Evolutionary conservation across 768 basidiomycete genomes (phyloP), one percentile per base, ranked within the genome.

Genomic region (Boletus rufocinnamomeus): DNA sequence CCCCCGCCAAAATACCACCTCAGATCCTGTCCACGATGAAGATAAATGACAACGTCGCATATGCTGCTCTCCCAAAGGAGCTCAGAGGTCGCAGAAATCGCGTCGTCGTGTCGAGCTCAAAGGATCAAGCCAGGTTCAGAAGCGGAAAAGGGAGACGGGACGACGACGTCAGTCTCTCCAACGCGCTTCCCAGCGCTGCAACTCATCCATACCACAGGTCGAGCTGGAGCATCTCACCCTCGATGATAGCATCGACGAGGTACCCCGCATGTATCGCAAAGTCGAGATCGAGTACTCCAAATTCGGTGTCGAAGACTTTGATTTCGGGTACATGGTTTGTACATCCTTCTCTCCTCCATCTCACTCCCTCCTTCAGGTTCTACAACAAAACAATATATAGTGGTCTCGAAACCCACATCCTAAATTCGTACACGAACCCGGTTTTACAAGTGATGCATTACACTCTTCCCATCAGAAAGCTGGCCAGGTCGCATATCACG

Each of bases 281-380:
- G 95, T 97, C 17, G 95, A 98, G 74, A 99, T 99, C 67, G 93
- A 95, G 73, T 99, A 99, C 71, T 95, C 93, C 40, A 96, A 95
- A 68, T 99, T 99, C 67, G 96, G 96, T 5, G 93, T 98, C 19
- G 96, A 98, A 70, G 96, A 99, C 73, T 99, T 99, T 67, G 97
- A 99, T 74, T 99, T 99, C 67, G 96, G 83, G 95, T 93, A 70
- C 56, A 82, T 71, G 14, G 35, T 41, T 10, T 30, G 3, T 25
- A 2, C 6, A 23, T 34, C 44, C 50, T 1, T 45, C 25, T 46
- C 27, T 41, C 41, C 44, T 48, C 30, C 2, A 2, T 43, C 58
- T 61, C 11, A 62, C 45, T 0, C 16, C 28, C 17, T 34, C 53
- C 17, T 59, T 3, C 59, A 95, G 94, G 2, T 98, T 93, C 72